Evolutionary conservation across 78 protist genomes (phyloP).

Genomic region (Cavenderia fasciculata): DNA sequence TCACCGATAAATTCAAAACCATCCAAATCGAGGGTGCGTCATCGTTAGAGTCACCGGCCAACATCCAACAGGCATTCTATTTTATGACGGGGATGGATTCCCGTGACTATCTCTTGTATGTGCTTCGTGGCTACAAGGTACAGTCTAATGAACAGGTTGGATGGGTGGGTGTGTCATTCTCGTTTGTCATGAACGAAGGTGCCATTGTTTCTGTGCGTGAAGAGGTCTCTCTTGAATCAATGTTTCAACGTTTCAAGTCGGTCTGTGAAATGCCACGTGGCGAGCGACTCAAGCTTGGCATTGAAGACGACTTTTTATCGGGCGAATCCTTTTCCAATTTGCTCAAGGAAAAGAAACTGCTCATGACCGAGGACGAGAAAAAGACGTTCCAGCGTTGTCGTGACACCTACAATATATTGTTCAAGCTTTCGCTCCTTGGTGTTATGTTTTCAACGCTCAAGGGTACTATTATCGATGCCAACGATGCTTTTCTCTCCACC

Average conservation of each 20-base stretch:
- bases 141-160: conserved; percentile 3
- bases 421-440: conserved; percentile 40
- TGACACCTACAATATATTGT: conserved; percentile 49
- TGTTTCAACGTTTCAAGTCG: conserved; percentile 16
- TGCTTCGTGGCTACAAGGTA: conserved; percentile 2
- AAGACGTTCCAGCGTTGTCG: conserved; percentile 17
- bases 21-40: neutral
- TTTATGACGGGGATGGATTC: conserved; percentile 15
- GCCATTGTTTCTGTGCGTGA: conserved; percentile 6
- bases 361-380: conserved; percentile 26
- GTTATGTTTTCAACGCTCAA: conserved; percentile 72
- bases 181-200: conserved; percentile 43
- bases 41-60: too few relatives aligned
- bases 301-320: neutral
- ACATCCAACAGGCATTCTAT: neutral
- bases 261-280: conserved; percentile 13
- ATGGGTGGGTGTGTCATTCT: conserved; percentile 31
- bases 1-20: conserved; percentile 5
- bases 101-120: conserved; percentile 14
- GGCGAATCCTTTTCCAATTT: conserved; percentile 1
- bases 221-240: neutral
- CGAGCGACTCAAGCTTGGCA: neutral
- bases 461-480: conserved; percentile 63
- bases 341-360: conserved; percentile 4
- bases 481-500: conserved; percentile 44